These are phyloP conservation scores for Geranium incanum DNA, from an alignment of 441 rosid genomes.

Conservation along the genomic window DNA sequence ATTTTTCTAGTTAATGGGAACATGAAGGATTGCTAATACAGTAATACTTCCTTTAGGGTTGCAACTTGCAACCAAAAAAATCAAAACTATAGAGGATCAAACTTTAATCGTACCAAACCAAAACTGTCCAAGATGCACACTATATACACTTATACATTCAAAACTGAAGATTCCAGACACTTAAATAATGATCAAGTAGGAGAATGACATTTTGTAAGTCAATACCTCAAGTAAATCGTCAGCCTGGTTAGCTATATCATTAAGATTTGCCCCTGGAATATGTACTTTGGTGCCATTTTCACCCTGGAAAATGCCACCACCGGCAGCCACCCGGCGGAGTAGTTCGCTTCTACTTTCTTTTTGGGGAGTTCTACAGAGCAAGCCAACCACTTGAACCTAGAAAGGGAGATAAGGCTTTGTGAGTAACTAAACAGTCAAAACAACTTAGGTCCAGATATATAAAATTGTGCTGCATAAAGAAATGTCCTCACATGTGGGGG, in stretches of 20 bases:
- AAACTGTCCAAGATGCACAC: background rate
- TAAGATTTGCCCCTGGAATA: conserved; percentile 80
- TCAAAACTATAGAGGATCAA: background rate
- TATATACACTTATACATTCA: background rate
- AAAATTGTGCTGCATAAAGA: background rate
- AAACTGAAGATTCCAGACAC: background rate
- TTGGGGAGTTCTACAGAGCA: conserved; percentile 85
- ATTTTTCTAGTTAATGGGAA: background rate
- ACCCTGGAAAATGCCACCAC: conserved; percentile 76
- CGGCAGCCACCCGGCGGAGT: conserved; percentile 89
- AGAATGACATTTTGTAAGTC: conserved; percentile 9
- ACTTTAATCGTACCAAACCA: background rate
- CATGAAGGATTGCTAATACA: background rate
- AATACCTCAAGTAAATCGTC: conserved; percentile 90
- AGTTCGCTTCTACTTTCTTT: conserved; percentile 89
- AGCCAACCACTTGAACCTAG: conserved; percentile 90
- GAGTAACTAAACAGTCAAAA: background rate
- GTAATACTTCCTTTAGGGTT: background rate
- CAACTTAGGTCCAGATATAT: background rate
- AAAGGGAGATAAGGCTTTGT: conserved; percentile 4
- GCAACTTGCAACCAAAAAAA: background rate
- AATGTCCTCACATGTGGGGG: conserved; percentile 69
- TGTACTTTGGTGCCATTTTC: conserved; percentile 68
- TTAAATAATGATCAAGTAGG: background rate
- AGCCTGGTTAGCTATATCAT: conserved; percentile 91